Conservation (phyloP, 768 basidiomycete genomes). For the Boletus speciosus region DNA sequence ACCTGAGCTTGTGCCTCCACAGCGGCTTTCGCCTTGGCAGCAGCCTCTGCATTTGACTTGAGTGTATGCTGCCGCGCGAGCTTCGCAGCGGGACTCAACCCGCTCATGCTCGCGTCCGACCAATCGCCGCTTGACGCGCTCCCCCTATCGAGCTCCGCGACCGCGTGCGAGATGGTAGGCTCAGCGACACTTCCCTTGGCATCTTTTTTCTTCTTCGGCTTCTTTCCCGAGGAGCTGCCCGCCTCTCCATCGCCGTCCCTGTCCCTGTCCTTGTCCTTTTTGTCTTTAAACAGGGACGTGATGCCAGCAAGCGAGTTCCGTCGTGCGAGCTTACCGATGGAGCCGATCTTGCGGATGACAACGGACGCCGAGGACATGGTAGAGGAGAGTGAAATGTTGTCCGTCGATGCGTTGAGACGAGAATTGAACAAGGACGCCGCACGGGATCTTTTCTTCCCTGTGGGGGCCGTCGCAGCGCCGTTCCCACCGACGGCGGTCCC, state of each 20-base stretch:
- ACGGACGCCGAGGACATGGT: slow-evolving; percentile 94
- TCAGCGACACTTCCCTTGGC: slow-evolving; percentile 64
- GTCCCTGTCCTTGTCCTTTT: slow-evolving; percentile 43
- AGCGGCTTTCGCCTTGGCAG: slow-evolving; percentile 38
- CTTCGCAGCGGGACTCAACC: slow-evolving; percentile 86
- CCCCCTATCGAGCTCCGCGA: slow-evolving; percentile 77
- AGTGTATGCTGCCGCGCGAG: slow-evolving; percentile 89
- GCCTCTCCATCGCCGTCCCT: slow-evolving; percentile 34
- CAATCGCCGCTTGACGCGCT: slow-evolving; percentile 46
- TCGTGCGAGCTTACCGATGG: slow-evolving; percentile 83
- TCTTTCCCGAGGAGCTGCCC: slow-evolving; percentile 38
- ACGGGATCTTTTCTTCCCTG: slow-evolving; percentile 65
- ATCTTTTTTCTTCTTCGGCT: slow-evolving; percentile 49
- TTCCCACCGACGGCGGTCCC: slow-evolving; percentile 4
- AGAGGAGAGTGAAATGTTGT: slow-evolving; percentile 92
- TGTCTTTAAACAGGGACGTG: slow-evolving; percentile 92
- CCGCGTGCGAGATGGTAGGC: slow-evolving; percentile 75
- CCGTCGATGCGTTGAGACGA: slow-evolving; percentile 81
- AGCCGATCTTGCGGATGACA: slow-evolving; percentile 94
- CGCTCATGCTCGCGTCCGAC: slow-evolving; percentile 57
- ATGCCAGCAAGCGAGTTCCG: slow-evolving; percentile 89
- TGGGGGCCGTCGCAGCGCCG: slow-evolving; percentile 26
- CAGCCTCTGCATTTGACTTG: slow-evolving; percentile 65
- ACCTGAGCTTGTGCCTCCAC: slow-evolving; percentile 25
- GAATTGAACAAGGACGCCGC: slow-evolving; percentile 83